Base-by-base conservation (phyloP, 441 rosid genomes). In the Lepidium campestre region DNA sequence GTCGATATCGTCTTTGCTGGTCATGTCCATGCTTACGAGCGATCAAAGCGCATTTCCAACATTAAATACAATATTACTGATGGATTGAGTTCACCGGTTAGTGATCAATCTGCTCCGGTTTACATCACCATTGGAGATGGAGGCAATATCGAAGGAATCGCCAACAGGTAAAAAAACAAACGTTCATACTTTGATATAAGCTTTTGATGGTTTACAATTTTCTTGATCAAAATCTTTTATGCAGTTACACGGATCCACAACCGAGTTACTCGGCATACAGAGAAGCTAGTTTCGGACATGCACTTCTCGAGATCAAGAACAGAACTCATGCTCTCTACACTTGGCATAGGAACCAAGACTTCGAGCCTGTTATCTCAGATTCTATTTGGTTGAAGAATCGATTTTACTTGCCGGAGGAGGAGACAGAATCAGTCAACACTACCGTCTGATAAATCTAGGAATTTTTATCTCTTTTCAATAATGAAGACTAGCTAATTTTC, bases 261-360 rank as follows among this genome's bases (percentile, higher is more conserved):
- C 97, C 96, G 17, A 86, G 87, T 40, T 89, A 89, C 67, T 93
- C 99, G 13, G 96, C 97, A 1, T 90, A 76, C 68, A 72, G 97
- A 5, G 97, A 91, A 78, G 93, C 97, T n/a, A 93, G 95, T 70
- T 91, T 86, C 22, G 88, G 91, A 39, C 98, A 86, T 49, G 89
- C 97, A 9, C 62, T 82, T 6, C 66, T 88, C 44, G 93, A 85
- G 56, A 86, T 90, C 55, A 80, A 65, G 81, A 90, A 88, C 64
- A 73, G 86, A 62, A 88, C 97, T 12, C 95, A 83, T 27, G 96
- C 95, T 0, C 39, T 79, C 40, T 88, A 88, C 70, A 84, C 78
- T 13, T 88, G 96, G 97, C 86, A 88, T 65, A 85, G 96, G 35
- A 88, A 91, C 19, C 83, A 88, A 54, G 86, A 85, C 4, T 82